Conservation (phyloP, 1,284 basidiomycete species). For the Somion occarium region DNA sequence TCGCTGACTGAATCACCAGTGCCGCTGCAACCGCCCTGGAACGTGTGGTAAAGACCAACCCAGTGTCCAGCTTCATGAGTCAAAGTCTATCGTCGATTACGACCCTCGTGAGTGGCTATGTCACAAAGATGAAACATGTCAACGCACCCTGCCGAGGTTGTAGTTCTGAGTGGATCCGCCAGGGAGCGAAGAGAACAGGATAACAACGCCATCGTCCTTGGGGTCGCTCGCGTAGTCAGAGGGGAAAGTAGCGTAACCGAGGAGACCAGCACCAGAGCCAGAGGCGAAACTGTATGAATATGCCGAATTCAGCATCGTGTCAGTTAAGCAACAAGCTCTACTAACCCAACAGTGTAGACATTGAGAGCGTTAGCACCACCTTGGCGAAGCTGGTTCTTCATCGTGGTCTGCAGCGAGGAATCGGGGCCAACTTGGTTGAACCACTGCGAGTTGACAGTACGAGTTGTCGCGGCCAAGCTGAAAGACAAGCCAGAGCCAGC, state of each 20-base stretch:
- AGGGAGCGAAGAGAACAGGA: conserved; percentile 46
- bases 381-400: conserved; percentile 43
- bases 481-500: conserved; percentile 37
- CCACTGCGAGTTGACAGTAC: conserved; percentile 44
- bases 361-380: conserved; percentile 42
- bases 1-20: conserved; percentile 47
- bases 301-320: neutral
- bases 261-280: conserved; percentile 34
- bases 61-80: conserved; percentile 57
- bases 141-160: conserved; percentile 36
- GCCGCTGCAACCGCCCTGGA: conserved; percentile 50
- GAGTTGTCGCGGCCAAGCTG: conserved; percentile 37
- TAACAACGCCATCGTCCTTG: conserved; percentile 45
- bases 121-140: neutral
- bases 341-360: conserved; percentile 45
- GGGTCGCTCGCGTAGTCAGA: conserved; percentile 32
- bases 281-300: conserved; percentile 27
- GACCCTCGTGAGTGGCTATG: neutral
- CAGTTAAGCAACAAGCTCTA: neutral
- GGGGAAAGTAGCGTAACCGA: conserved; percentile 51
- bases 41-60: conserved; percentile 57
- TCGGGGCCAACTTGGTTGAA: conserved; percentile 41
- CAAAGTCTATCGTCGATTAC: conserved; percentile 31
- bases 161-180: conserved; percentile 41
- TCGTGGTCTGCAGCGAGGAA: conserved; percentile 36